Evolutionary conservation across 768 basidiomycete species (phyloP), one percentile per base, ranked within the genome.

Genomic region (Kwoniella sp.): DNA sequence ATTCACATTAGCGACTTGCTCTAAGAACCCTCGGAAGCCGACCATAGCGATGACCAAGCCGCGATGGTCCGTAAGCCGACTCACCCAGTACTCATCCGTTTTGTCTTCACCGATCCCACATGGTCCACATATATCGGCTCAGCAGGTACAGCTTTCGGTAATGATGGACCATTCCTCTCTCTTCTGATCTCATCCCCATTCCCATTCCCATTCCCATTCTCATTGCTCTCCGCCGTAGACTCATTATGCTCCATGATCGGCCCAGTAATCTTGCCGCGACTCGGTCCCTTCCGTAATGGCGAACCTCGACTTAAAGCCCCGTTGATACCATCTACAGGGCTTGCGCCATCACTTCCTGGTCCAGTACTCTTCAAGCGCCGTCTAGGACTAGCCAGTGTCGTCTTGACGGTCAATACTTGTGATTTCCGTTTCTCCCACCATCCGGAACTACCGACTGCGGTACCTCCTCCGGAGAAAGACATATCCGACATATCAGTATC

Each of bases 11-110:
- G n/a, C n/a, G n/a, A n/a, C n/a, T n/a, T n/a, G n/a, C n/a, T n/a
- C n/a, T n/a, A n/a, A n/a, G n/a, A n/a, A n/a, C n/a, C n/a, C n/a
- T n/a, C n/a, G n/a, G n/a, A n/a, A n/a, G n/a, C n/a, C n/a, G n/a
- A n/a, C n/a, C n/a, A n/a, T n/a, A n/a, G n/a, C n/a, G n/a, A n/a
- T n/a, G n/a, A 44, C 17, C 40, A 36, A 19, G n/a, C 27, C 24
- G n/a, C n/a, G n/a, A n/a, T n/a, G n/a, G n/a, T n/a, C n/a, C n/a
- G n/a, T n/a, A n/a, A n/a, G n/a, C n/a, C n/a, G n/a, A 81, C 86
- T 60, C 74, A 91, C 90, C 88, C 88, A 46, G 89, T 86, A 63
- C 84, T 84, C 57, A 89, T 78, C 26, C 80, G 65, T 53, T 74
- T 77, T 1, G 72, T 79, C 36, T 69, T 58, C 13, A 79, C 59